Evolutionary conservation across 139 green algal species (phyloP).

Genomic region (Micromonas pusilla): DNA sequence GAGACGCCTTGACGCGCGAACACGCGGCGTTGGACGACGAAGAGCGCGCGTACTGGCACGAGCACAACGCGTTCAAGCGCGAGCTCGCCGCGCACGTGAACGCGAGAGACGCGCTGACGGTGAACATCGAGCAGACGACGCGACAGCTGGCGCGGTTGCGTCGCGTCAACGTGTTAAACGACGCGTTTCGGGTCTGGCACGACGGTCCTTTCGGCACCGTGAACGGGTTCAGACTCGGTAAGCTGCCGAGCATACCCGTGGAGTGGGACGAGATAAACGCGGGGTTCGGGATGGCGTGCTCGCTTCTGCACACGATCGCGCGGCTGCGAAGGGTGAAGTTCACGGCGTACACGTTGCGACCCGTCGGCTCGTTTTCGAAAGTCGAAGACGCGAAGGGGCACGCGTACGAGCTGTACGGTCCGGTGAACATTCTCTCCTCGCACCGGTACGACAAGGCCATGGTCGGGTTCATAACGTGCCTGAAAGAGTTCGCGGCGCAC

Average conservation of each 20-base stretch:
- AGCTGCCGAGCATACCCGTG: slow-evolving; percentile 46
- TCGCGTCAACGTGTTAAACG: slow-evolving; percentile 72
- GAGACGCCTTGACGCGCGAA: slow-evolving; percentile 34
- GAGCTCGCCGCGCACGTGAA: slow-evolving; percentile 51
- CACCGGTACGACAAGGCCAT: slow-evolving; percentile 76
- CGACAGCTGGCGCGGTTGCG: slow-evolving; percentile 63
- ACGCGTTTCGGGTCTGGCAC: slow-evolving; percentile 78
- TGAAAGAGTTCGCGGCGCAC: slow-evolving; percentile 80
- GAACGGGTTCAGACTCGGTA: slow-evolving; percentile 74
- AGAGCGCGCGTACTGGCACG: slow-evolving; percentile 64
- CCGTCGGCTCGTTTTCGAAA: slow-evolving; percentile 75
- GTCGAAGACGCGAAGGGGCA: slow-evolving; percentile 59
- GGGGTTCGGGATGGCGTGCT: slow-evolving; percentile 83
- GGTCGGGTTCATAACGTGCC: slow-evolving; percentile 65
- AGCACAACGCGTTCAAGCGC: slow-evolving; percentile 70
- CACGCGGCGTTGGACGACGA: slow-evolving; percentile 35
- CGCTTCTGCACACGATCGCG: slow-evolving; percentile 89
- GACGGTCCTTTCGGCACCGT: slow-evolving; percentile 50
- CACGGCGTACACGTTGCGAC: slow-evolving; percentile 56
- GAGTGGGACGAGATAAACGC: slow-evolving; percentile 97
- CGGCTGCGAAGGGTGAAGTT: slow-evolving; percentile 54
- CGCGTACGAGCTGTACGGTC: slow-evolving; percentile 80
- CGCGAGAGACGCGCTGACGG: slow-evolving; percentile 64
- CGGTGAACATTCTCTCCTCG: slow-evolving; percentile 73
- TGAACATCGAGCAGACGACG: slow-evolving; percentile 37